Conservation (phyloP, 495 filamentous ascomycete genomes). For the Penicillium herquei region DNA sequence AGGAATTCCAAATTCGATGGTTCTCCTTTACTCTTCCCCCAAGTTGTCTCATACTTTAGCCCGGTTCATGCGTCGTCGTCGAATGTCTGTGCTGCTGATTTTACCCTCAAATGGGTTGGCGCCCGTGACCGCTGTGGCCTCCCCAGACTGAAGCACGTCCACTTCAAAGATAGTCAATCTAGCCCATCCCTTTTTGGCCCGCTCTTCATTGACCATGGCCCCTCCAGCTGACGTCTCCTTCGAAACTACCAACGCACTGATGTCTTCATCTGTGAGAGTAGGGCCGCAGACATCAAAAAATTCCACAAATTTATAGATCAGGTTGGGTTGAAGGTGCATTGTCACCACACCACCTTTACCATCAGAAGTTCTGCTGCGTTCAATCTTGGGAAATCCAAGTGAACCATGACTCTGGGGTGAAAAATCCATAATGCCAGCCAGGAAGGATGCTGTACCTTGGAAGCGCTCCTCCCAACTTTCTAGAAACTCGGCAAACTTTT, state of each 20-base stretch:
- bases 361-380: slow-evolving; percentile 37
- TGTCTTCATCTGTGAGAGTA: slow-evolving; percentile 76
- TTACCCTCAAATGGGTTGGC: slow-evolving; percentile 67
- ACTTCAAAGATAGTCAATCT: slow-evolving; percentile 81
- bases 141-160: slow-evolving; percentile 77
- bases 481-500: slow-evolving; percentile 78
- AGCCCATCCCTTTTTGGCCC: slow-evolving; percentile 74
- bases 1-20: slow-evolving; percentile 2
- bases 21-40: background rate
- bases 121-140: slow-evolving; percentile 50
- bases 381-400: slow-evolving; percentile 15
- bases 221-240: slow-evolving; percentile 84
- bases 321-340: slow-evolving; percentile 41
- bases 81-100: slow-evolving; percentile 82
- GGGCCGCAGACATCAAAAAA: slow-evolving; percentile 90
- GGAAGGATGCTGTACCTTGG: slow-evolving; percentile 64
- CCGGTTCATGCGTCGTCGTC: slow-evolving; percentile 48
- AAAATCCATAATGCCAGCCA: slow-evolving; percentile 67
- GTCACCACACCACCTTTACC: slow-evolving; percentile 53
- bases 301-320: slow-evolving; percentile 70
- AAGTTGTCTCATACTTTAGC: slow-evolving; percentile 28
- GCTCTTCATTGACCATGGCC: slow-evolving; percentile 75
- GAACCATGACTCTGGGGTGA: slow-evolving; percentile 4
- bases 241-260: slow-evolving; percentile 85
- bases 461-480: slow-evolving; percentile 76